phyloP scores from a whole-genome alignment of 2,329 filamentous ascomycete species.

The Cercospora sojina region DNA sequence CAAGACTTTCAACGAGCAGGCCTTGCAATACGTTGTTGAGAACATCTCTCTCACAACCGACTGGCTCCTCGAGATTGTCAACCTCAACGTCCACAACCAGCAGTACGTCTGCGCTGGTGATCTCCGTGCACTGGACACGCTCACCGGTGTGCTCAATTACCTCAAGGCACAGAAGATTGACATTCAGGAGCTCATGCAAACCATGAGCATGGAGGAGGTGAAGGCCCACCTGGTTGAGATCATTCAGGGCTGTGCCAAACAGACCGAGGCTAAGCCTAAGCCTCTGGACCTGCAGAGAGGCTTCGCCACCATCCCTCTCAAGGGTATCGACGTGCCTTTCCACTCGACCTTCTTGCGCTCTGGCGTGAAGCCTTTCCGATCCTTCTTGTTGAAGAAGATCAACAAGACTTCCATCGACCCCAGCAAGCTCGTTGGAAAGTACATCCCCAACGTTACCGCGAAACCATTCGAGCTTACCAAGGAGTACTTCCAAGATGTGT shows the following conservation, averaged over 20 bases:
- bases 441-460: conserved; percentile 98
- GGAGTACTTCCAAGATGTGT: conserved; percentile 99
- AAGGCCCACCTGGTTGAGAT: conserved; percentile 88
- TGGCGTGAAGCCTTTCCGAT: conserved; percentile 97
- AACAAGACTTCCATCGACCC: conserved; percentile 99
- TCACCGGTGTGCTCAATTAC: conserved; percentile 84
- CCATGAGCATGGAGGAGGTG: conserved; percentile 82
- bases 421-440: conserved; percentile 94
- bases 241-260: conserved; percentile 81
- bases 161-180: conserved; percentile 97
- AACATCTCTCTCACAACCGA: conserved; percentile 90
- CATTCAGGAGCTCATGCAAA: conserved; percentile 87
- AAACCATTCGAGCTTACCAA: conserved; percentile 92
- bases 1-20: conserved; percentile 98
- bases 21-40: conserved; percentile 93
- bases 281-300: conserved; percentile 90
- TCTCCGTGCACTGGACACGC: conserved; percentile 63
- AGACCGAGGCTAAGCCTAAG: conserved; percentile 82
- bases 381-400: conserved; percentile 99
- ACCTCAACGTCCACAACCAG: conserved; percentile 76
- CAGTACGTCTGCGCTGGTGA: conserved; percentile 69
- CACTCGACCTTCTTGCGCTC: conserved; percentile 97
- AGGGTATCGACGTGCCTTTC: conserved; percentile 98
- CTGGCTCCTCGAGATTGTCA: conserved; percentile 98
- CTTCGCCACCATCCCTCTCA: conserved; percentile 93